Evolutionary conservation across 176 grass and related monocot genomes (phyloP), one percentile per base, ranked within the genome.

Genomic region (Metroxylon sagu): DNA sequence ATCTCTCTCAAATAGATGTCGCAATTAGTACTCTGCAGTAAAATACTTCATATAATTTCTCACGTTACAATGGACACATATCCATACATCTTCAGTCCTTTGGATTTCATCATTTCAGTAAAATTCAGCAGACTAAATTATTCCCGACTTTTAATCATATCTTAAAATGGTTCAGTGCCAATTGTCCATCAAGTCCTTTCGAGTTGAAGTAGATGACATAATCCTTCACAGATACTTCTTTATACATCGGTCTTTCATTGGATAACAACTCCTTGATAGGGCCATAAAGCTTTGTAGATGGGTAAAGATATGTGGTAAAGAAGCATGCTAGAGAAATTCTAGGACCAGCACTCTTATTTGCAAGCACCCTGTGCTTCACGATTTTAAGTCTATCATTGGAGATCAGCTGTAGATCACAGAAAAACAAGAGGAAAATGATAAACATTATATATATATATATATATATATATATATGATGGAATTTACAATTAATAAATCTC

Each of bases 331-430:
- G 77, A 1, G 81, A 89, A n/a, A 71, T 51, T 43, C 85, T 65
- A 0, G 72, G 73, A 16, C 25, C 39, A 17, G 6, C 39, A 16
- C 48, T 71, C 52, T 61, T 39, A 39, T 39, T 77, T n/a, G 81
- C 68, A 21, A 89, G 14, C 60, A 89, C 85, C 58, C 73, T 75
- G 62, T 89, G 85, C 64, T 89, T 69, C 29, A 75, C 77, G 54
- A 80, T 84, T 67, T 48, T 80, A 21, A 84, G 67, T 39, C 51
- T 67, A 16, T 77, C 81, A 72, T 89, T 89, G 51, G 77, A 70
- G 23, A 81, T 60, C 19, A 89, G 52, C 77, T 80, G 64, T 25
- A 70, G 50, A 68, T 48, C 6, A 29, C 65, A 15, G 48, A 3
- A n/a, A 27, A 3, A 16, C 65, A 26, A 49, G 25, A 8, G 19